A percentile compares a stretch with the other conserved stretches of the same genome.
Conservation (phyloP, 2,329 filamentous ascomycete genomes). For the Alternaria burnsii region DNA sequence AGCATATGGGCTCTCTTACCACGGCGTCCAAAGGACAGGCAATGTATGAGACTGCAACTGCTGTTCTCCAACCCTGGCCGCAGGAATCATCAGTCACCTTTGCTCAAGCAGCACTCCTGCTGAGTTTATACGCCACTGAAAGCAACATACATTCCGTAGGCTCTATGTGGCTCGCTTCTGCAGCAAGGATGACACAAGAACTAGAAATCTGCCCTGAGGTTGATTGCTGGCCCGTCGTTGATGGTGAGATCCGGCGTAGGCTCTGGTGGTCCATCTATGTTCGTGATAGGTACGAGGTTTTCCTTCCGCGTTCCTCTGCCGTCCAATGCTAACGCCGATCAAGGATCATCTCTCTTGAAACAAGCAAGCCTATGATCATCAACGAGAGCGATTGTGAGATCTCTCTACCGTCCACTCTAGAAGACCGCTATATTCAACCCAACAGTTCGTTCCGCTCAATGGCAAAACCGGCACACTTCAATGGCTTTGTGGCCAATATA, state of each 20-base stretch:
- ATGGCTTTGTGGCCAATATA: slow-evolving; percentile 79
- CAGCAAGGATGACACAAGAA: slow-evolving; percentile 82
- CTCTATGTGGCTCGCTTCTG: slow-evolving; percentile 84
- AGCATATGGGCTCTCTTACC: slow-evolving; percentile 63
- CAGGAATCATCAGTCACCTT: slow-evolving; percentile 80
- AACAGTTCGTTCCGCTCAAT: slow-evolving; percentile 57
- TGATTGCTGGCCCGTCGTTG: slow-evolving; percentile 75
- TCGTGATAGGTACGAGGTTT: slow-evolving; percentile 73
- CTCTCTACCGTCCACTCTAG: slow-evolving; percentile 77
- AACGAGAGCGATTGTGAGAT: slow-evolving; percentile 90
- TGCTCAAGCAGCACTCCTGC: slow-evolving; percentile 74
- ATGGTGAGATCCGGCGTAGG: slow-evolving; percentile 84
- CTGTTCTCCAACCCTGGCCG: slow-evolving; percentile 80
- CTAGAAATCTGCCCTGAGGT: slow-evolving; percentile 81
- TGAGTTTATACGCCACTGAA: slow-evolving; percentile 82
- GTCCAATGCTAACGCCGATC: slow-evolving; percentile 32
- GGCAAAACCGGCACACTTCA: slow-evolving; percentile 59
- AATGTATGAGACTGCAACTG: slow-evolving; percentile 75
- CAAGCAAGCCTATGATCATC: slow-evolving; percentile 82
- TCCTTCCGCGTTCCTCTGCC: not conserved
- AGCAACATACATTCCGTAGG: slow-evolving; percentile 85
- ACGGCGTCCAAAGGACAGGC: slow-evolving; percentile 65
- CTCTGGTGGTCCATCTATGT: slow-evolving; percentile 96
- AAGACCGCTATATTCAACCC: slow-evolving; percentile 77
- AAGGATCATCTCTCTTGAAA: slow-evolving; percentile 78